phyloP scores from a whole-genome alignment of 129 eudicot species.

The Dittrichia graveolens region DNA sequence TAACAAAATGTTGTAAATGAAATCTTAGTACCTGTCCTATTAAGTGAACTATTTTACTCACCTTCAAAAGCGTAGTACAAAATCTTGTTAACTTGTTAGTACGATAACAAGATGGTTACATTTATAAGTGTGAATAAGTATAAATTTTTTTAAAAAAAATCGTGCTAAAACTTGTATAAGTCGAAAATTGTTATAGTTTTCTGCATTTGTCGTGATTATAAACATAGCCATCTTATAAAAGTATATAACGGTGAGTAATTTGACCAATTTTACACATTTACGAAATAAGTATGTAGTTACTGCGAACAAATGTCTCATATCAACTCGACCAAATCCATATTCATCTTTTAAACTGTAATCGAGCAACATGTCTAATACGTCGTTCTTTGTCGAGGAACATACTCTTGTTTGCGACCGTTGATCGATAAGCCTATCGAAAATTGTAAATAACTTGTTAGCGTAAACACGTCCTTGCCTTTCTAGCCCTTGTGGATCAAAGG shows the following conservation, averaged over 20 bases:
- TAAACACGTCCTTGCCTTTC: neutral
- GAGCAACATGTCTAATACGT: slow-evolving; percentile 13
- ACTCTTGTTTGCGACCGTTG: slow-evolving; percentile 6
- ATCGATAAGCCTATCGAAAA: neutral
- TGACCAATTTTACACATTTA: too few relatives aligned
- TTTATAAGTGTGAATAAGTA: too few relatives aligned
- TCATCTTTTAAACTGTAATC: neutral
- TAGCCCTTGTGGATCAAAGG: slow-evolving; percentile 45
- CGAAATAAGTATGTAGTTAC: slow-evolving; percentile 18
- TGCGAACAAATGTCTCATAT: slow-evolving; percentile 6
- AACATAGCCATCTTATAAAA: too few relatives aligned
- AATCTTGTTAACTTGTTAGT: too few relatives aligned
- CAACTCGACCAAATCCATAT: neutral
- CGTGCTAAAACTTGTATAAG: too few relatives aligned
- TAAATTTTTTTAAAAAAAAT: too few relatives aligned
- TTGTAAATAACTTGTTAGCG: slow-evolving; percentile 2
- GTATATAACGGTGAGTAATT: too few relatives aligned
- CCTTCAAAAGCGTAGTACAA: too few relatives aligned
- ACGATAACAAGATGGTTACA: too few relatives aligned
- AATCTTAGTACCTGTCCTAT: neutral
- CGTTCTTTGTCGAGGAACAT: neutral
- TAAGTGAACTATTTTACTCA: neutral
- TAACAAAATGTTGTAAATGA: neutral
- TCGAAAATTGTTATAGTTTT: too few relatives aligned
- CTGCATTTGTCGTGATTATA: too few relatives aligned